phyloP scores from a whole-genome alignment of 2,329 filamentous ascomycete genomes.

The Clonostachys chloroleuca region DNA sequence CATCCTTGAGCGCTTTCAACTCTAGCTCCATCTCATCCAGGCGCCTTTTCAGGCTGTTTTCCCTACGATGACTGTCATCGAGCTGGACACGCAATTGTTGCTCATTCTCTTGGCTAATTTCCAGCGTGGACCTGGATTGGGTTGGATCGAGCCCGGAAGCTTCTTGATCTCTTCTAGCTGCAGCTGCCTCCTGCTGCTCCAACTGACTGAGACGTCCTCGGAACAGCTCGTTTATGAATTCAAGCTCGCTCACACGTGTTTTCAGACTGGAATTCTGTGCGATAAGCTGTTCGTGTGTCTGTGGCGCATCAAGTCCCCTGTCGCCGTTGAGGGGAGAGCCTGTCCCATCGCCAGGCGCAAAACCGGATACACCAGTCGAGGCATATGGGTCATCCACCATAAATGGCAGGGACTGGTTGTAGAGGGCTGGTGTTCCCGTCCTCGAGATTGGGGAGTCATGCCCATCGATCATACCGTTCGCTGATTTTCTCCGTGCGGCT shows the following conservation, averaged over 20 bases:
- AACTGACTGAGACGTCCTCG: constrained; percentile 73
- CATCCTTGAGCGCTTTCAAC: constrained; percentile 17
- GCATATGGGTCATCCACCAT: constrained; percentile 71
- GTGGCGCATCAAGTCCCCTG: constrained; percentile 64
- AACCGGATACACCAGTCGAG: constrained; percentile 40
- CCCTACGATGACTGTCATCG: constrained; percentile 72
- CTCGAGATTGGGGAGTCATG: constrained; percentile 72
- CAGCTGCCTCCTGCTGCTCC: constrained; percentile 70
- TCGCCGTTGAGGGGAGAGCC: constrained; percentile 49
- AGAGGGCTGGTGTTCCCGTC: constrained; percentile 72
- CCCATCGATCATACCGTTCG: constrained; percentile 57
- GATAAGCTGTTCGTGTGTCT: constrained; percentile 76
- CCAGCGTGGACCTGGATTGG: constrained; percentile 52
- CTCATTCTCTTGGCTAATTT: constrained; percentile 33
- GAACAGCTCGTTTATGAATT: constrained; percentile 87
- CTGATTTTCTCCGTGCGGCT: constrained; percentile 45
- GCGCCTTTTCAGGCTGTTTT: constrained; percentile 76
- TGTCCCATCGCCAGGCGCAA: constrained; percentile 43
- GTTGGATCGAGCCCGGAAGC: constrained; percentile 51
- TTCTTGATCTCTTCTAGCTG: constrained; percentile 56
- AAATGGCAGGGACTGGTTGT: constrained; percentile 74
- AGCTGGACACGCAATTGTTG: constrained; percentile 55
- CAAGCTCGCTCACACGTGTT: constrained; percentile 90
- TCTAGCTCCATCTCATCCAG: constrained; percentile 74
- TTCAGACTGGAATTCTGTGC: constrained; percentile 84